A percentile compares a stretch with the other conserved stretches of the same genome.
Conservation (phyloP, 2,329 filamentous ascomycete genomes). For the Fulvia fulva region DNA sequence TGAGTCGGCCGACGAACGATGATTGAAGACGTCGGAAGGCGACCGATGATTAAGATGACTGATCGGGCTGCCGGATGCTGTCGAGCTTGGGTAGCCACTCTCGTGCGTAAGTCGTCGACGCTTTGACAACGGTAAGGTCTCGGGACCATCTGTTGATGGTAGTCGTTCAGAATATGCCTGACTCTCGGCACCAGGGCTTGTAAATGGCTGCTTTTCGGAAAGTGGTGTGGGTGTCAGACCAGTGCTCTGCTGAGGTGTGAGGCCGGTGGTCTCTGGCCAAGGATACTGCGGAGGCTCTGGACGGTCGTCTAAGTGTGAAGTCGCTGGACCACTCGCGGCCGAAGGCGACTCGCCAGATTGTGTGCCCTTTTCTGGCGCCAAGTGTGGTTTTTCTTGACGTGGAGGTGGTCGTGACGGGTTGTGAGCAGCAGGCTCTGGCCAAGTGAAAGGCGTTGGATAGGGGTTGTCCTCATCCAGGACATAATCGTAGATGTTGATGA, state of each 20-base stretch:
- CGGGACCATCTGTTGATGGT: background rate
- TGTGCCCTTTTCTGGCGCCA: background rate
- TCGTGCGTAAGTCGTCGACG: constrained; percentile 19
- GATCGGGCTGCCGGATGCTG: constrained; percentile 7
- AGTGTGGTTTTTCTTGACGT: background rate
- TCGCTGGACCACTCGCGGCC: background rate
- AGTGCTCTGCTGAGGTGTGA: background rate
- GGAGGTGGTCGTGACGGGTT: background rate
- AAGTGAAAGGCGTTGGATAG: constrained; percentile 10
- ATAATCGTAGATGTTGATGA: constrained; percentile 32
- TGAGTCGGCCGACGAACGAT: constrained; percentile 15
- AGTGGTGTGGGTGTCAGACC: background rate
- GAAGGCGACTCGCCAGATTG: background rate
- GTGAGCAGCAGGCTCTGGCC: constrained; percentile 5
- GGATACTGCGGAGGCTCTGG: constrained; percentile 7
- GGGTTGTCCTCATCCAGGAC: constrained; percentile 22
- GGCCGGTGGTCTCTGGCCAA: constrained; percentile 1
- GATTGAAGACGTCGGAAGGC: background rate
- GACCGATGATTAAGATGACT: constrained; percentile 2
- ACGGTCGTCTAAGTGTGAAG: background rate
- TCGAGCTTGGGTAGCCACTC: constrained; percentile 17
- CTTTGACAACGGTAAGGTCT: constrained; percentile 9
- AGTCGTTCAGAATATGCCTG: constrained; percentile 6
- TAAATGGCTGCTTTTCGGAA: background rate
- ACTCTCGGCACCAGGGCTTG: constrained; percentile 2